Base-by-base conservation (phyloP, 2,329 filamentous ascomycete species). In the Cladophialophora yegresii region DNA sequence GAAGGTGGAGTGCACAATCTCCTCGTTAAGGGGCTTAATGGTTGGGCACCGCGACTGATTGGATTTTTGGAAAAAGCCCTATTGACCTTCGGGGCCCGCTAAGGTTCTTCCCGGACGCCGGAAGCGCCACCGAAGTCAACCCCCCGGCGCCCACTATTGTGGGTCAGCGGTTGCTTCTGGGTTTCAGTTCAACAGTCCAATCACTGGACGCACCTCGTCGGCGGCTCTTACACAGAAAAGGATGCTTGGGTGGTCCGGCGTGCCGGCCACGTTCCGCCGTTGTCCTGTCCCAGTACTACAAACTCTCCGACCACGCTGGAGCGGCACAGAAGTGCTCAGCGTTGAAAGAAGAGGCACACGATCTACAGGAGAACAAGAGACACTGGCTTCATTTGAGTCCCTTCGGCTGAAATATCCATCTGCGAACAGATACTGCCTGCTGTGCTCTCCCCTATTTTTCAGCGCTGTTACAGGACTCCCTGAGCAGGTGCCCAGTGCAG, bases 61-160 rank as follows among this genome's bases (percentile, higher is more conserved):
- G 57, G 47, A 12, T 30, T 47, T 59, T 45, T 51, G 5, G 22
- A 20, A 12, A 12, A 40, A 43, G 47, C 13, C 13, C 33, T 20
- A 30, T 32, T 26, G 45, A 40, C 20, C 32, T 53, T 26, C 40
- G 33, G n/a, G 51, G 53, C 53, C n/a, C 36, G 6, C 36, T 62
- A 62, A 62, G 60, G 54, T 57, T 62, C 36, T 57, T 62, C 60
- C 60, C 60, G 60, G 45, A 8, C 12, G 49, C 58, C 58, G 47
- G 28, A 16, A 32, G 13, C 26, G 51, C 51, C 51, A 58, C 55
- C 43, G 20, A 50, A 43, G 32, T 2, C 4, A 32, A 26, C 23
- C 13, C 30, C 7, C 13, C 20, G 20, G 10, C 12, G 32, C 54
- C 20, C 36, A 43, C 36, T 6, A 43, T 5, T 12, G n/a, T n/a